Base-by-base conservation (phyloP, 352 stramenopile species). In the Globisporangium perplexum region DNA sequence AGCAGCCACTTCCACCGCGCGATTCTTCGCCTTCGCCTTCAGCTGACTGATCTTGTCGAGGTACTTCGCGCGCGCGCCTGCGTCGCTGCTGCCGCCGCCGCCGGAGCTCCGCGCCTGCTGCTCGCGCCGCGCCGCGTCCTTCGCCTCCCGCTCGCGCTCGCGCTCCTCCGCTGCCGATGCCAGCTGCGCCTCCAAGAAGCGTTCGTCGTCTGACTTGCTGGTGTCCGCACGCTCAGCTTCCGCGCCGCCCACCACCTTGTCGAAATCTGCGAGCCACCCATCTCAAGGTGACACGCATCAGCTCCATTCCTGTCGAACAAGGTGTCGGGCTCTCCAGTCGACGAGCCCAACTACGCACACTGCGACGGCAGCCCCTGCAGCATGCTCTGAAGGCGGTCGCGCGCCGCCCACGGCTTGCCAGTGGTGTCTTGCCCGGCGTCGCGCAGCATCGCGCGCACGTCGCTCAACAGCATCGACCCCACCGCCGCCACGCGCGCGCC, bases 31-130 rank as follows among this genome's bases (percentile, higher is more conserved):
- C 49, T 88, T 89, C 33, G 79, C 69, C 55, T 87, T 90, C 4
- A 91, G 48, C 50, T 69, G 56, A 17, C 76, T 86, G 44, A 91
- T 67, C 54, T 88, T 89, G 60, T 84, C 74, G 58, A 91, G 46
- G 52, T 91, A 91, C 60, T 91, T 91, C 45, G 72, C 70, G n/a
- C 77, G 63, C 30, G 80, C 59, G 1, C 52, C 69, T 20, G 50
- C 35, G 0, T 33, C 38, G 0, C 14, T 24, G 7, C 39, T 41
- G 14, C 50, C 48, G 15, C 31, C 18, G 8, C 50, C 55, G 1
- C 47, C 41, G 0, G 42, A 33, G 38, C 28, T 62, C 17, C 28
- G 46, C 23, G 50, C 44, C 48, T 57, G 46, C 15, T 57, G 30
- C 43, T 56, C 41, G n/a, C 59, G 41, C 20, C 41, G 59, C 15